Percentiles rank a stretch among this genome's conserved stretches.
These are phyloP conservation scores for Halenospora varia DNA, from an alignment of 495 filamentous ascomycete species.

Conservation along the genomic window DNA sequence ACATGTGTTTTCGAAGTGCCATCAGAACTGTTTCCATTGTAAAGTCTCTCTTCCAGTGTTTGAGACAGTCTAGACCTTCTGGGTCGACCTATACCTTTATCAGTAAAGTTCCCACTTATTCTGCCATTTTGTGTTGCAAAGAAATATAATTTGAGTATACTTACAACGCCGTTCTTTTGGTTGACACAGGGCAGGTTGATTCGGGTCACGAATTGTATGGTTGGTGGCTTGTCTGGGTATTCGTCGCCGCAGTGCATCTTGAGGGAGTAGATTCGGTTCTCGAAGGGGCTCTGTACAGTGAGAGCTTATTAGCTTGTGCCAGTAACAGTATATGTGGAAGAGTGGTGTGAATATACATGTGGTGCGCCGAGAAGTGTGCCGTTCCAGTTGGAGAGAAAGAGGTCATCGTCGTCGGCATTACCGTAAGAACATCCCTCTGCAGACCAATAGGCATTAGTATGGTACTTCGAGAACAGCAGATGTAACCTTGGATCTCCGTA, in stretches of 20 bases:
- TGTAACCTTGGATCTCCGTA: slow-evolving; percentile 36
- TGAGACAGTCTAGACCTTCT: slow-evolving; percentile 73
- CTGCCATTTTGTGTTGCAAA: background rate
- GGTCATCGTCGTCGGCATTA: slow-evolving; percentile 88
- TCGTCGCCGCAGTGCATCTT: slow-evolving; percentile 92
- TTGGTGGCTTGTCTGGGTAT: slow-evolving; percentile 86
- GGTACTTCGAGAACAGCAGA: slow-evolving; percentile 3
- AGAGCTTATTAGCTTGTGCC: background rate
- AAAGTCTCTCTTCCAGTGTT: slow-evolving; percentile 81
- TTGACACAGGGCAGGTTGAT: slow-evolving; percentile 96
- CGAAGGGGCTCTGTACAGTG: slow-evolving; percentile 73
- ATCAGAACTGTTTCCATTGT: slow-evolving; percentile 94
- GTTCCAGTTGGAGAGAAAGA: slow-evolving; percentile 98
- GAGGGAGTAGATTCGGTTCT: slow-evolving; percentile 97
- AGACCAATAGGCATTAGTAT: slow-evolving; percentile 1
- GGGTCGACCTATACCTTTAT: slow-evolving; percentile 68
- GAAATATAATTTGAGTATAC: slow-evolving; percentile 6
- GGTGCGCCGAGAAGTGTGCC: slow-evolving; percentile 95
- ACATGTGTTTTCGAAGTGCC: slow-evolving; percentile 92
- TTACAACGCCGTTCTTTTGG: slow-evolving; percentile 66
- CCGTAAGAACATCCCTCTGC: slow-evolving; percentile 96
- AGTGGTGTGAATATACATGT: slow-evolving; percentile 64
- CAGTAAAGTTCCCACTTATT: too few species aligned
- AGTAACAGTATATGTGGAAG: background rate
- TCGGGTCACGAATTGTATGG: slow-evolving; percentile 83